Evolutionary conservation across 2,329 filamentous ascomycete genomes (phyloP), one percentile per base, ranked within the genome.

Genomic region (Alternaria longipes): DNA sequence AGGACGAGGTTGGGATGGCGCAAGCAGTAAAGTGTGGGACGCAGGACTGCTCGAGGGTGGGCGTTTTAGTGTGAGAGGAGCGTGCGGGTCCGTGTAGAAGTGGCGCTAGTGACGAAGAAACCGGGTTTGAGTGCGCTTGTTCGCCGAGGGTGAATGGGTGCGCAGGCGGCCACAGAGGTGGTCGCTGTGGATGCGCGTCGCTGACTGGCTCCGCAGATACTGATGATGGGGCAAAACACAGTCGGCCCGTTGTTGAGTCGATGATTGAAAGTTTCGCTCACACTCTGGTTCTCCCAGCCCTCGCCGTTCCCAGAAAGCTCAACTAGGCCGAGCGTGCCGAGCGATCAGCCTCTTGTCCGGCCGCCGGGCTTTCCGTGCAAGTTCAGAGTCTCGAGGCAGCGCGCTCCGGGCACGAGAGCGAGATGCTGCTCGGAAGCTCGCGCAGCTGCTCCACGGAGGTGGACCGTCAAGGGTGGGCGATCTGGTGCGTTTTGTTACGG

Each of bases 241-340:
- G 67, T 78, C 75, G 75, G 75, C 56, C 75, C 75, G 73, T 77
- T 64, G 69, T 68, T 66, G 69, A 65, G 50, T 67, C 32, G 65
- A 67, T 64, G 65, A 63, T 64, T 63, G 51, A 66, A 64, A 61
- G 60, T 67, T 64, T 67, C 66, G 64, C 66, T 60, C 55, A 56
- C 51, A 58, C 65, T 68, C 52, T 62, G 62, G 49, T 56, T 63
- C 59, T 74, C 66, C 65, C 70, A 74, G 72, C 67, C 66, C 64
- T 60, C 59, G 52, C 44, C 61, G 63, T 58, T 62, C 65, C 63
- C 63, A 62, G 66, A 72, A 66, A 54, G 60, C 66, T 69, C 70
- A 70, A 60, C 63, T 72, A 64, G 69, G 74, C 75, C 73, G 75
- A 76, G 74, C 59, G 63, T 70, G 72, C 74, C 73, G 74, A 74